Conservation (phyloP, 2,329 filamentous ascomycete genomes). For the Xylariales sp. region DNA sequence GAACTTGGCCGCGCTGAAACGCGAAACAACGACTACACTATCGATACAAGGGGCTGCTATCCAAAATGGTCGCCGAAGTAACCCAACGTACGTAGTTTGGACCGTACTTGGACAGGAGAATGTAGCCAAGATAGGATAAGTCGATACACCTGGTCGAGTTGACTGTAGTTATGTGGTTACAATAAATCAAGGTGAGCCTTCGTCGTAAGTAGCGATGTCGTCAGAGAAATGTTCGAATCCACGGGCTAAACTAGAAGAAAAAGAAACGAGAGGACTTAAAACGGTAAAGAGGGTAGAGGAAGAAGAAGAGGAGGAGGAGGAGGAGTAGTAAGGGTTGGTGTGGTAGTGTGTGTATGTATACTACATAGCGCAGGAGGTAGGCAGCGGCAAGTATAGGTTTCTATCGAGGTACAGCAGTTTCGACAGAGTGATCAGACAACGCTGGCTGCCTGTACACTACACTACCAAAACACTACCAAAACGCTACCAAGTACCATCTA, state of each 20-base stretch:
- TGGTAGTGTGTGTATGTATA: not conserved
- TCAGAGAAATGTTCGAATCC: constrained; percentile 2
- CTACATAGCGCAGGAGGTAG: not conserved
- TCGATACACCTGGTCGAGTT: not conserved
- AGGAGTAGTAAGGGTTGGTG: constrained; percentile 1
- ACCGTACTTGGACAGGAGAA: constrained; percentile 3
- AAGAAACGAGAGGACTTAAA: constrained; percentile 9
- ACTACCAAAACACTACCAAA: not conserved
- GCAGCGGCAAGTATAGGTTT: not conserved
- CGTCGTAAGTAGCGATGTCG: not conserved
- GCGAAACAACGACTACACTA: constrained; percentile 3
- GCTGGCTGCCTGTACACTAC: too few relatives aligned
- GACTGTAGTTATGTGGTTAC: constrained; percentile 1
- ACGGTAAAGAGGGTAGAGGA: not conserved
- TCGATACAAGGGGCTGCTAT: constrained; percentile 20
- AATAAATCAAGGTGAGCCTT: not conserved
- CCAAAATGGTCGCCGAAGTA: constrained; percentile 14
- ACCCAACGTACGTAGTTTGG: constrained; percentile 7
- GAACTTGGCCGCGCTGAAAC: constrained; percentile 23
- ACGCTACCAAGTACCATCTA: too few relatives aligned
- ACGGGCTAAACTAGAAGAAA: constrained; percentile 2
- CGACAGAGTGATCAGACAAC: not conserved
- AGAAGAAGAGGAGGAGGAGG: not conserved
- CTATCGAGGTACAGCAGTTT: not conserved
- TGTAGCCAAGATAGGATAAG: not conserved